Evolutionary conservation across 352 stramenopile species (phyloP), one percentile per base, ranked within the genome.

Genomic region (Phytophthora colocasiae): DNA sequence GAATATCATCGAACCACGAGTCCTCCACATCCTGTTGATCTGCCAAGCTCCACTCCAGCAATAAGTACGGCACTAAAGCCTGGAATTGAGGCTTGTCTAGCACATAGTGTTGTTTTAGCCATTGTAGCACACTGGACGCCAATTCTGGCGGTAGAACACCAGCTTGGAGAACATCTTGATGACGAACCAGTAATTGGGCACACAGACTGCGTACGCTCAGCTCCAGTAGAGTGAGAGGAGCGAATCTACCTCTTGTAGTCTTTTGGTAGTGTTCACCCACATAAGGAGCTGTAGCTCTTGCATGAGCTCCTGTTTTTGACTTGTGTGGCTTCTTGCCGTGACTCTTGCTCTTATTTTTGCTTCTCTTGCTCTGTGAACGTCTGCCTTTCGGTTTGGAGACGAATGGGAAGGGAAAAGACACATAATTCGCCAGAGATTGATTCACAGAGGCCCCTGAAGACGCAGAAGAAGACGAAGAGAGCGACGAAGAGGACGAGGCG

Each of bases 321-420:
- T 63, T 51, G 55, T 63, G 60, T 11, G 47, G 41, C 48, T 63
- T 76, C 54, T 61, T 69, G 29, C 59, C 46, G 49, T 27, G 32
- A 14, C 19, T 55, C 29, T 69, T 70, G 48, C 26, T 55, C 39
- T 50, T 66, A 47, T 60, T 65, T 12, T 44, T 48, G 45, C 11
- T 48, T 51, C 60, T 29, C 48, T 73, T 46, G 48, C 38, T 24
- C 15, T 50, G 45, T 19, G 54, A 44, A 10, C 15, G 32, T 31
- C 9, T 19, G 36, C 27, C 4, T 22, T 60, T 51, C 34, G 67
- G 59, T 38, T 87, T 87, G 29, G 71, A 81, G 0, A 78, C 74
- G 26, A 92, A 93, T 15, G 85, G 85, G 65, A 93, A 93, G 44
- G 85, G 80, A 61, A 93, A 93, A 12, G 83, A 83, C 15, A 91